These are phyloP conservation scores for Pseudogymnoascus sp. DNA, from an alignment of 2,329 filamentous ascomycete genomes.

Conservation along the genomic window DNA sequence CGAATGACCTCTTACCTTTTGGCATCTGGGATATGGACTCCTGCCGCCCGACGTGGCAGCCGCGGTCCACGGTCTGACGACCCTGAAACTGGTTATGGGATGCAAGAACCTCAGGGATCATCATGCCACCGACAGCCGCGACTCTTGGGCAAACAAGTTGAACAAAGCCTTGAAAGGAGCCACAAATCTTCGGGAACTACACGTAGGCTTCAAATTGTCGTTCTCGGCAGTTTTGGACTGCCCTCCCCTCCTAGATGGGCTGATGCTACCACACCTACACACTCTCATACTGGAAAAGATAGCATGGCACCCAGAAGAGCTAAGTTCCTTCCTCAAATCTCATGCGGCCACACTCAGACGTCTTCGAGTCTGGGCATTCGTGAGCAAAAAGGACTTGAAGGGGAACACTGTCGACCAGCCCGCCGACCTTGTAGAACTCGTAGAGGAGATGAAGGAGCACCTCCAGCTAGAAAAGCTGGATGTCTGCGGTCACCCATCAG, in stretches of 20 bases:
- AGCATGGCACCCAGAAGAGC: background rate
- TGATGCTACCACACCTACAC: background rate
- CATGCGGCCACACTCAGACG: background rate
- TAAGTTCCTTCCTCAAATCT: background rate
- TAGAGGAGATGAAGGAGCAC: slow-evolving; percentile 3
- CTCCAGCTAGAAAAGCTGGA: slow-evolving; percentile 2
- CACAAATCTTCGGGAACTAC: background rate
- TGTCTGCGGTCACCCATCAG: background rate
- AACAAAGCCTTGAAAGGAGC: background rate
- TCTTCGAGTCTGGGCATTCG: background rate
- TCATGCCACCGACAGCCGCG: background rate
- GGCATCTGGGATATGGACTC: background rate
- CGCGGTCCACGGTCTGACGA: background rate
- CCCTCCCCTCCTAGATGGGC: background rate
- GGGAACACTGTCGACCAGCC: background rate
- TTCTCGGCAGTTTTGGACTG: background rate
- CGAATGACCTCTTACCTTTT: background rate
- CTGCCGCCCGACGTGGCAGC: background rate
- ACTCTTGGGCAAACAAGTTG: background rate
- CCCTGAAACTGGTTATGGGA: background rate
- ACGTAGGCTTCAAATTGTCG: background rate
- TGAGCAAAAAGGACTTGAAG: background rate
- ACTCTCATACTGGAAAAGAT: background rate
- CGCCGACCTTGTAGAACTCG: background rate
- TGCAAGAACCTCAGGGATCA: background rate